These are phyloP conservation scores for Periglandula ipomoeae DNA, from an alignment of 2,329 filamentous ascomycete species.

Conservation along the genomic window DNA sequence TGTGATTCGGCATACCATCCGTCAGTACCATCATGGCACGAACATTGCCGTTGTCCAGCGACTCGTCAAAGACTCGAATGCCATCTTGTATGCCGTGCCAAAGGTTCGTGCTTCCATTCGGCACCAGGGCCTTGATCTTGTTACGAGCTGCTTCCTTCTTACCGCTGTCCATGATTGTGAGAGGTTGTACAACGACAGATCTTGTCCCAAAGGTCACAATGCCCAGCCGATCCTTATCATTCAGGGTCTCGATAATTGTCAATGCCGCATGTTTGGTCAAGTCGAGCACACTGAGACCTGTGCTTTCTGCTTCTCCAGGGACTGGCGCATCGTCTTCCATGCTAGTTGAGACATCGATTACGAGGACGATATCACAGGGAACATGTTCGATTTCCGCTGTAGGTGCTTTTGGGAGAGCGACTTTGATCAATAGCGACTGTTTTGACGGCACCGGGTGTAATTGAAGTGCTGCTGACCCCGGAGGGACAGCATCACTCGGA, in stretches of 20 bases:
- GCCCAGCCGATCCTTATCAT: slow-evolving; percentile 44
- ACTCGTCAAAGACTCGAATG: slow-evolving; percentile 35
- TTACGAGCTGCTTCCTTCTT: slow-evolving; percentile 35
- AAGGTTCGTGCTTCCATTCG: slow-evolving; percentile 39
- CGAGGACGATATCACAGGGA: slow-evolving; percentile 51
- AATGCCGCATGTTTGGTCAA: slow-evolving; percentile 50
- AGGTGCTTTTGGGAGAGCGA: slow-evolving; percentile 34
- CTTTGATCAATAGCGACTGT: slow-evolving; percentile 35
- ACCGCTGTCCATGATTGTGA: slow-evolving; percentile 35
- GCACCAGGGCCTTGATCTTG: slow-evolving; percentile 33
- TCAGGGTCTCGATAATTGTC: slow-evolving; percentile 48
- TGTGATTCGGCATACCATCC: slow-evolving; percentile 45
- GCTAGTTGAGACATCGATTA: slow-evolving; percentile 52
- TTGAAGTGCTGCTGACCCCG: slow-evolving; percentile 13
- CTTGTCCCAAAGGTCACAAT: slow-evolving; percentile 44
- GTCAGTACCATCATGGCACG: slow-evolving; percentile 45
- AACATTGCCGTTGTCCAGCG: slow-evolving; percentile 24
- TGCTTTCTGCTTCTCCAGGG: slow-evolving; percentile 36
- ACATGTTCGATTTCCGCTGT: slow-evolving; percentile 25
- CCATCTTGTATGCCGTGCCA: slow-evolving; percentile 48
- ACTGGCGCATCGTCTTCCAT: slow-evolving; percentile 41
- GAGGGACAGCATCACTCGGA: slow-evolving; percentile 3
- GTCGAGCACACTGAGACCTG: slow-evolving; percentile 47
- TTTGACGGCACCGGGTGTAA: slow-evolving; percentile 30
- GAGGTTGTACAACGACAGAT: slow-evolving; percentile 33